Conservation (phyloP, 1,284 basidiomycete species). For the Somion occarium region DNA sequence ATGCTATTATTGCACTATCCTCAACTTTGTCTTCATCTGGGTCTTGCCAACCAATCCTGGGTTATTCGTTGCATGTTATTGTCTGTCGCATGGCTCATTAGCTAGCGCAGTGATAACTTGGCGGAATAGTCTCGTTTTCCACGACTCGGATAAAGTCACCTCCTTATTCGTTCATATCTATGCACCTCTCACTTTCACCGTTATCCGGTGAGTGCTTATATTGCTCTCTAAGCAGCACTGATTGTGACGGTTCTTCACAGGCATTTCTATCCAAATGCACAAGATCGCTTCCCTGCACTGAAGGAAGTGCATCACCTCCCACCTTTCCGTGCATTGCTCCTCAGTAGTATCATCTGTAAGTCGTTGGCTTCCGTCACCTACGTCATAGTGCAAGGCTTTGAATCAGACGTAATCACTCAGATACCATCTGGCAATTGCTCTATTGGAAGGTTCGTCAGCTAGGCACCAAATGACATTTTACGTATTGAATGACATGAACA, state of each 20-base stretch:
- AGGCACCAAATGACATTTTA: not conserved
- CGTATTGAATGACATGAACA: constrained; percentile 22
- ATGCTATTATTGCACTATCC: constrained; percentile 86
- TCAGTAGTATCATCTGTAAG: constrained; percentile 75
- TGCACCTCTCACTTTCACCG: constrained; percentile 80
- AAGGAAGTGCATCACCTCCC: constrained; percentile 56
- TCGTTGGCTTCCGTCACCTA: constrained; percentile 9
- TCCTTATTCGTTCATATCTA: constrained; percentile 91
- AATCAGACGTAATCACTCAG: constrained; percentile 35
- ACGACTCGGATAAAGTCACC: constrained; percentile 90
- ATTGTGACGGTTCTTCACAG: constrained; percentile 32
- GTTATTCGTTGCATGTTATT: constrained; percentile 85
- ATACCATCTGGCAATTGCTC: constrained; percentile 82
- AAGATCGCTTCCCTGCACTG: constrained; percentile 79
- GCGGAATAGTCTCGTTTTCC: constrained; percentile 96
- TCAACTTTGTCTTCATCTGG: constrained; percentile 90
- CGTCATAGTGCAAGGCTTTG: not conserved
- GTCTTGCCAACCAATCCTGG: constrained; percentile 66
- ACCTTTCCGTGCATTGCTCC: constrained; percentile 55
- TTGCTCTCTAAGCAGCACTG: not conserved
- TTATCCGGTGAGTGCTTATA: constrained; percentile 60
- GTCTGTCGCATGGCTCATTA: constrained; percentile 82
- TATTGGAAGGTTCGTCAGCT: constrained; percentile 74
- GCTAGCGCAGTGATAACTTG: constrained; percentile 94
- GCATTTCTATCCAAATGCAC: constrained; percentile 78